Conservation (phyloP, 768 basidiomycete species). For the Dioszegia crocea region DNA sequence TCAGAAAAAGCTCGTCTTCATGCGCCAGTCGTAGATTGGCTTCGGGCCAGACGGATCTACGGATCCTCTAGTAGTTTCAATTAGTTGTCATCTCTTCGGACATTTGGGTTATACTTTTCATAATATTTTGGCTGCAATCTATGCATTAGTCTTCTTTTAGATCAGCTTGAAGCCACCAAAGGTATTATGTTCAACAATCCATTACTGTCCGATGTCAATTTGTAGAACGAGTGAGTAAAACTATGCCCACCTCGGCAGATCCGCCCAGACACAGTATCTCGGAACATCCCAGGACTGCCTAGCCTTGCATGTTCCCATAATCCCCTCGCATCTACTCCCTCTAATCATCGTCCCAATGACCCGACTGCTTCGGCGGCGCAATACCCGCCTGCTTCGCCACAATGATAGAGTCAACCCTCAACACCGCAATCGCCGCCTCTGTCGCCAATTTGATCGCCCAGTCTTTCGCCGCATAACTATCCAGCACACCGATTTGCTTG, state of each 20-base stretch:
- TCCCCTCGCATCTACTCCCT: not conserved
- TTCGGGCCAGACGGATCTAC: not conserved
- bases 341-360: slow-evolving; percentile 48
- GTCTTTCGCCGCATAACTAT: slow-evolving; percentile 92
- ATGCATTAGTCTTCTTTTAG: not conserved
- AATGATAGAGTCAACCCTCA: slow-evolving; percentile 96
- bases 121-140: not conserved
- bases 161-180: too few species aligned
- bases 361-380: slow-evolving; percentile 46
- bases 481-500: slow-evolving; percentile 57
- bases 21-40: not conserved
- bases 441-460: slow-evolving; percentile 50
- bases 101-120: slow-evolving; percentile 1
- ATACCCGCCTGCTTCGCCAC: slow-evolving; percentile 66
- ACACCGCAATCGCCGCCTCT: slow-evolving; percentile 50
- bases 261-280: too few species aligned
- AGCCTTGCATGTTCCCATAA: not conserved
- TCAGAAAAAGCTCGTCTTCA: not conserved
- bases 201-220: too few species aligned
- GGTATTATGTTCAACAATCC: too few species aligned
- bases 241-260: too few species aligned
- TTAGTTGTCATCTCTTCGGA: not conserved
- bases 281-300: too few species aligned
- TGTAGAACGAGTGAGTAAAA: too few species aligned
- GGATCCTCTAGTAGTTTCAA: not conserved